These are phyloP conservation scores for Apiotrichum porosum DNA, from an alignment of 1,284 basidiomycete species.

Conservation along the genomic window DNA sequence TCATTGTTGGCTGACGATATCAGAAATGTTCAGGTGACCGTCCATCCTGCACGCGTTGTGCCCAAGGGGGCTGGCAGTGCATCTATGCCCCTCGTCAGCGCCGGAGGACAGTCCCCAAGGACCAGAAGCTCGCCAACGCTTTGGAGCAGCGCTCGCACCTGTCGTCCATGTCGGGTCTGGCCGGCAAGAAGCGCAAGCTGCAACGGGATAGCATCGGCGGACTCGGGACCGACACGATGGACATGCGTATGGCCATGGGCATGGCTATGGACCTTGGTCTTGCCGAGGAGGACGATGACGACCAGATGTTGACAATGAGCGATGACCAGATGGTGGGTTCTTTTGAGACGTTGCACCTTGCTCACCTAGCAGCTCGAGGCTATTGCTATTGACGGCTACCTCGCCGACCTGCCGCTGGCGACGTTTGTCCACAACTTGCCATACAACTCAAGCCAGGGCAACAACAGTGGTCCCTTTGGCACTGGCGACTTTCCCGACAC, in stretches of 20 bases:
- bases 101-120: constrained; percentile 44
- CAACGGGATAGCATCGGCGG: constrained; percentile 22
- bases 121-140: constrained; percentile 27
- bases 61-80: constrained; percentile 44
- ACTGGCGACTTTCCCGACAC: constrained; percentile 30
- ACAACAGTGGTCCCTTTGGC: constrained; percentile 19
- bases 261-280: constrained; percentile 46
- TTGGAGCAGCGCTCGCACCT: constrained; percentile 11
- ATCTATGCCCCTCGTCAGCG: constrained; percentile 46
- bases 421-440: constrained; percentile 45
- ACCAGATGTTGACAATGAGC: constrained; percentile 38
- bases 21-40: constrained; percentile 48
- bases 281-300: constrained; percentile 39
- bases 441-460: constrained; percentile 22
- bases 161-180: not conserved
- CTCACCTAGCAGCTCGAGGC: constrained; percentile 34
- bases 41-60: constrained; percentile 44
- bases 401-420: constrained; percentile 44
- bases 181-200: constrained; percentile 43
- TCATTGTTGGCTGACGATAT: constrained; percentile 1
- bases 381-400: constrained; percentile 46
- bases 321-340: constrained; percentile 46
- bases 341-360: not conserved
- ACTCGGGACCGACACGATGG: constrained; percentile 32
- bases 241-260: constrained; percentile 45